Evolutionary conservation across 2,329 filamentous ascomycete genomes (phyloP), one percentile per base, ranked within the genome.

Genomic region (Cadophora luteo-olivacea): DNA sequence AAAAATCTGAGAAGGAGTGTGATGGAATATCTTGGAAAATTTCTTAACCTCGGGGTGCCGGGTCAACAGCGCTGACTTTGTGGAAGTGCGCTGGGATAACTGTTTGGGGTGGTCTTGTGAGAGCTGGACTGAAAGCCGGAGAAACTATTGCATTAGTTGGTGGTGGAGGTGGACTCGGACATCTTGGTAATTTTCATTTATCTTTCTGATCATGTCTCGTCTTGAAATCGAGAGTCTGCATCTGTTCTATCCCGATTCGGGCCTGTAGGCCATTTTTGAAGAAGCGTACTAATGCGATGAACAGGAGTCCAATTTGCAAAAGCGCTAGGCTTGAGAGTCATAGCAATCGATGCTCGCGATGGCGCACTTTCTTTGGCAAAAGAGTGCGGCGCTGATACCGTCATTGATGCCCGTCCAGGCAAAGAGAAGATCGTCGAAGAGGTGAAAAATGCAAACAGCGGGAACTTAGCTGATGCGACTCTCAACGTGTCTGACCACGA

Each of bases 401-500:
- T 87, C 2, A 73, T 87, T 0, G 86, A 89, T 75, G 86, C 83
- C 32, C 73, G 86, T 36, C 75, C 79, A 24, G 83, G 82, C 0
- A 83, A 84, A 69, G 81, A 84, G 1, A 79, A 77, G 7, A 81
- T 85, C 0, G 83, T 86, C 0, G 78, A 81, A 67, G 77, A 82
- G 65, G 82, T 87, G 2, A 80, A 82, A 49, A 79, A 76, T 11
- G 80, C 82, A 0, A 89, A 86, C 0, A 81, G 80, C 11, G 84
- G 82, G 0, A 68, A 77, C 9, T 85, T 87, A 0, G 86, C 82
- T 0, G 82, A 87, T 66, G 83, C 83, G 1, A 83, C 86, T 0
- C 75, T 90, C 14, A 84, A 84, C 60, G 75, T 89, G 0, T 82
- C 82, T n/a, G 86, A 89, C 70, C 83, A 84, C 22, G 75, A 79